A percentile compares a stretch with the other conserved stretches of the same genome.
phyloP scores from a whole-genome alignment of 2,329 filamentous ascomycete species.

The Endoconidiophora polonica region DNA sequence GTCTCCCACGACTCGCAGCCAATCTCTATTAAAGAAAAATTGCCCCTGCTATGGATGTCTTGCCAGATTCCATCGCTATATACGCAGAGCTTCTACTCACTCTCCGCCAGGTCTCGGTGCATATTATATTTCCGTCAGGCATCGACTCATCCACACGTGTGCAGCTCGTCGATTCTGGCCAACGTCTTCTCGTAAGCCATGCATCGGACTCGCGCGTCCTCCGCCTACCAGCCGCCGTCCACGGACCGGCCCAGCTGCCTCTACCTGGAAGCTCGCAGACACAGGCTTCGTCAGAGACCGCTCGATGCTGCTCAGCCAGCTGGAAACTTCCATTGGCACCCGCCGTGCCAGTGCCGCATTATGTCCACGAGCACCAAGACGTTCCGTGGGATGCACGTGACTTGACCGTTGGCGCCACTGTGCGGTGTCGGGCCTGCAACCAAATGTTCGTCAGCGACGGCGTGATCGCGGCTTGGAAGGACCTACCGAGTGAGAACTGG shows the following conservation, averaged over 20 bases:
- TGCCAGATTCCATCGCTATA: slow-evolving; percentile 19
- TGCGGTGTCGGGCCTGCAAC: slow-evolving; percentile 29
- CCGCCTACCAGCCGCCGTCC: slow-evolving; percentile 28
- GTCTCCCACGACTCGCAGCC: too few species aligned
- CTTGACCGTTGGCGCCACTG: slow-evolving; percentile 23
- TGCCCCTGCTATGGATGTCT: too few species aligned
- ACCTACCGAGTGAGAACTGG: slow-evolving; percentile 92
- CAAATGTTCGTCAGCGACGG: slow-evolving; percentile 23
- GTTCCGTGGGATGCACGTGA: slow-evolving; percentile 41
- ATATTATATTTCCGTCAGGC: slow-evolving; percentile 31
- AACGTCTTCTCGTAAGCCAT: slow-evolving; percentile 32
- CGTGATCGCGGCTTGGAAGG: slow-evolving; percentile 54
- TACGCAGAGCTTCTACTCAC: slow-evolving; percentile 51
- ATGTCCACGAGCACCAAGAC: slow-evolving; percentile 22
- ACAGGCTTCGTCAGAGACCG: not conserved
- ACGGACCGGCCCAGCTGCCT: slow-evolving; percentile 18
- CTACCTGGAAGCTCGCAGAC: slow-evolving; percentile 15
- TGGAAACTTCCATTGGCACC: slow-evolving; percentile 36
- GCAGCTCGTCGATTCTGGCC: slow-evolving; percentile 28
- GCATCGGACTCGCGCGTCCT: slow-evolving; percentile 22
- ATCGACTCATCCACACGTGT: slow-evolving; percentile 27
- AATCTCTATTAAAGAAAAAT: too few species aligned
- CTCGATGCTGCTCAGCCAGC: slow-evolving; percentile 23
- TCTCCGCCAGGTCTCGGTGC: slow-evolving; percentile 46
- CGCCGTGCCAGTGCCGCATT: slow-evolving; percentile 16